These are phyloP conservation scores for Ascochyta lentis DNA, from an alignment of 2,329 filamentous ascomycete species.

Conservation along the genomic window DNA sequence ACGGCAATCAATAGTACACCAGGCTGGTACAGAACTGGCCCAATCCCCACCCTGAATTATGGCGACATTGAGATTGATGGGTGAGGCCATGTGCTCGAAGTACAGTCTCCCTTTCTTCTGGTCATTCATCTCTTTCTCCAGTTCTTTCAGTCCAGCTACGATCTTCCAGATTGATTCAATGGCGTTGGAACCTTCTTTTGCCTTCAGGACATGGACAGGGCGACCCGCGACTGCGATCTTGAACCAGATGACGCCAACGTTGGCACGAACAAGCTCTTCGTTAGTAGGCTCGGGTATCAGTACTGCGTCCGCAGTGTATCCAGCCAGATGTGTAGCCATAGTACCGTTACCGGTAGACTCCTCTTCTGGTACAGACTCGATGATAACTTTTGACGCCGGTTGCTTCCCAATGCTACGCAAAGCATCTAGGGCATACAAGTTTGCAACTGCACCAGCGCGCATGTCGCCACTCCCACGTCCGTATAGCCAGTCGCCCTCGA, in stretches of 20 bases:
- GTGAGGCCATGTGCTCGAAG: conserved; percentile 23
- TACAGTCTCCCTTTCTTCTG: conserved; percentile 23
- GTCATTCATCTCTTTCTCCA: conserved; percentile 27
- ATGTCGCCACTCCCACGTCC: conserved; percentile 28
- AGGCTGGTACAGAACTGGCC: conserved; percentile 30
- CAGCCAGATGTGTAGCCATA: conserved; percentile 25
- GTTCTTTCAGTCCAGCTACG: conserved; percentile 21
- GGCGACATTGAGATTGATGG: conserved; percentile 28
- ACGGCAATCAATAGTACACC: conserved; percentile 31
- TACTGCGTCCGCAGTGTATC: conserved; percentile 28
- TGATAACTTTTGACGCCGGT: conserved; percentile 28
- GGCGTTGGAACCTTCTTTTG: conserved; percentile 26
- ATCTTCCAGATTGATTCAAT: conserved; percentile 27
- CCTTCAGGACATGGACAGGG: conserved; percentile 27
- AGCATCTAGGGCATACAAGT: conserved; percentile 28
- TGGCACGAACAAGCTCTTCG: conserved; percentile 29
- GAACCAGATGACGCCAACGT: conserved; percentile 33
- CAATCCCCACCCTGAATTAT: conserved; percentile 32
- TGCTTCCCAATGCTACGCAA: conserved; percentile 27
- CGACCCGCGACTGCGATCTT: conserved; percentile 26
- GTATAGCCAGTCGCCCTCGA: conserved; percentile 31
- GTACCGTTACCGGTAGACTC: conserved; percentile 31
- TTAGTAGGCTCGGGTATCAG: conserved; percentile 27
- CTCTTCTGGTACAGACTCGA: conserved; percentile 30
- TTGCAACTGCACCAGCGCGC: conserved; percentile 26